Evolutionary conservation across 83 land plant genomes (phyloP).

Genomic region (Picea mariana): DNA sequence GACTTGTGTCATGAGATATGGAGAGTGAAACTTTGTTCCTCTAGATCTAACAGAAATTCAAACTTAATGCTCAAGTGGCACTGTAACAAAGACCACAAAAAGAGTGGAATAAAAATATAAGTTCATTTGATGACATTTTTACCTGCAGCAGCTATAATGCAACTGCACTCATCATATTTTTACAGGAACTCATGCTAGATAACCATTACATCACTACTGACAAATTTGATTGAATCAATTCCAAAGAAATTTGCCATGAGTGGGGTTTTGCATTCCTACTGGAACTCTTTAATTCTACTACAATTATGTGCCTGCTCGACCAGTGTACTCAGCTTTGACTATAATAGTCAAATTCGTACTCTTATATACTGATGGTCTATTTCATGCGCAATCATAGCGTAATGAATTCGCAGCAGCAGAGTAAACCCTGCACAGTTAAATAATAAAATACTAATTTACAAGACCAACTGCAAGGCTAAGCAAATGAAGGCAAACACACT

Average conservation of each 20-base stretch:
- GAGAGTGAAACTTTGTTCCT: neutral
- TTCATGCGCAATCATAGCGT: neutral
- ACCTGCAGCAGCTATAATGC: constrained; percentile 3
- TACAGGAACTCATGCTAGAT: neutral
- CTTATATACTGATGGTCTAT: constrained; percentile 1
- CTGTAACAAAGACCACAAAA: too few species aligned
- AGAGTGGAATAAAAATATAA: neutral
- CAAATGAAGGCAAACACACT: neutral
- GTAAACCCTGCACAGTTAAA: constrained; percentile 10
- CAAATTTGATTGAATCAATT: neutral
- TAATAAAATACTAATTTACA: constrained; percentile 14
- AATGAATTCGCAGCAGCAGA: constrained; percentile 7
- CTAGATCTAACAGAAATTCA: neutral
- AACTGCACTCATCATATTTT: constrained; percentile 11
- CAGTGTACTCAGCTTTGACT: neutral
- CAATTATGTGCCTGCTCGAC: neutral
- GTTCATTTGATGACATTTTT: neutral
- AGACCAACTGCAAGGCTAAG: constrained; percentile 12
- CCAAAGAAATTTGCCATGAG: constrained; percentile 5
- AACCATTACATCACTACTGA: constrained; percentile 2
- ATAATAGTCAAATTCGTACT: constrained; percentile 8
- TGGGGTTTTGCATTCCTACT: too few species aligned
- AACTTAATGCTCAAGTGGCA: too few species aligned
- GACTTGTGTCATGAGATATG: neutral
- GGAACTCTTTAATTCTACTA: too few species aligned